These are phyloP conservation scores for Aspergillus cejpii DNA, from an alignment of 2,329 filamentous ascomycete species.

Conservation along the genomic window DNA sequence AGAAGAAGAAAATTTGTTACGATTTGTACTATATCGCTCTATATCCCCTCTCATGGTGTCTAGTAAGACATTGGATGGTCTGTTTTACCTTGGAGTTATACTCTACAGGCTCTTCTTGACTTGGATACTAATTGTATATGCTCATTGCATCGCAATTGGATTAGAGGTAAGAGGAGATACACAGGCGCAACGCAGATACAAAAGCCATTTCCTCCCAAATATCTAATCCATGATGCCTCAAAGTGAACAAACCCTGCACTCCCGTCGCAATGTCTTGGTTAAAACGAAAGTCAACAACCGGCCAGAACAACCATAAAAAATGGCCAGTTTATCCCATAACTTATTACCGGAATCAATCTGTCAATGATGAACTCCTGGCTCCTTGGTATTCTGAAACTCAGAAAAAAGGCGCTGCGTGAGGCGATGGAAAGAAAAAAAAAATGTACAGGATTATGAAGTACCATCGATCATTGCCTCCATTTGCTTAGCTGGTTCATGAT, in stretches of 20 bases:
- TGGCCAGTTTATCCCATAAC: neutral
- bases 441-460: constrained; percentile 17
- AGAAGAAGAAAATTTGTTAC: constrained; percentile 19
- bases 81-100: neutral
- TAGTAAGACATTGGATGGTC: neutral
- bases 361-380: constrained; percentile 15
- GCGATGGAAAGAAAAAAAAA: constrained; percentile 15
- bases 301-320: constrained; percentile 5
- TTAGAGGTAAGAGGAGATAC: neutral
- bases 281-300: constrained; percentile 5
- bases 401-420: constrained; percentile 10
- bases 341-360: constrained; percentile 12
- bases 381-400: constrained; percentile 10
- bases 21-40: constrained; percentile 22
- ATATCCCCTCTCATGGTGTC: neutral
- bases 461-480: constrained; percentile 40
- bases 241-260: constrained; percentile 7
- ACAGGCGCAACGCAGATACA: neutral
- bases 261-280: constrained; percentile 6
- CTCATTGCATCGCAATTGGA: neutral
- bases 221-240: constrained; percentile 5
- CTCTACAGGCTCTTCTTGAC: neutral
- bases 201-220: constrained; percentile 2
- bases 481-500: constrained; percentile 44
- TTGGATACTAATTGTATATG: neutral